Percentiles rank a stretch among this genome's conserved stretches.
Evolutionary conservation across 805 yeast species (phyloP).

Genomic region (Pichia paraexigua): DNA sequence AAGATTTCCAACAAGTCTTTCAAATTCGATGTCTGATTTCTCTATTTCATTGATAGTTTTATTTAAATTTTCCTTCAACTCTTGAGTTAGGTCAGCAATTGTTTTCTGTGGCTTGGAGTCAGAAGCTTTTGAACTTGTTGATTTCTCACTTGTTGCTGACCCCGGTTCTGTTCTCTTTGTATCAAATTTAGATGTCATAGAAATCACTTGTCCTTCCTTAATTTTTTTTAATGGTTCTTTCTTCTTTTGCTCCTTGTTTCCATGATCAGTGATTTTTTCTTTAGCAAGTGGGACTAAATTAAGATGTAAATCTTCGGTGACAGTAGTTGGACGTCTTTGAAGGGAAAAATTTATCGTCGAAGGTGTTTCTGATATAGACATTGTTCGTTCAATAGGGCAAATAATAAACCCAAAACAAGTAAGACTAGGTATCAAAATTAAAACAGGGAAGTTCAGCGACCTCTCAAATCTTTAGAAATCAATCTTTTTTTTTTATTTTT

Average conservation of each 20-base stretch:
- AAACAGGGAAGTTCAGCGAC: background rate
- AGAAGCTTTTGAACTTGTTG: background rate
- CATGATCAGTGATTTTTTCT: background rate
- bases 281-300: background rate
- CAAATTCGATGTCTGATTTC: constrained; percentile 18
- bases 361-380: background rate
- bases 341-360: background rate
- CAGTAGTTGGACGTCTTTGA: constrained; percentile 1
- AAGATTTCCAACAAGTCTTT: constrained; percentile 13
- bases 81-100: constrained; percentile 20
- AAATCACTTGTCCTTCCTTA: background rate
- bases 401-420: background rate
- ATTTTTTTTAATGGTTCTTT: background rate
- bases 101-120: constrained; percentile 5
- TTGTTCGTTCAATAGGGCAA: background rate
- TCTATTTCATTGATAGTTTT: constrained; percentile 16
- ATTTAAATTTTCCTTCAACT: constrained; percentile 17
- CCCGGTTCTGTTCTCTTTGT: background rate
- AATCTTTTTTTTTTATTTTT: background rate
- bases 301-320: constrained; percentile 5
- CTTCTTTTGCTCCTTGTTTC: background rate
- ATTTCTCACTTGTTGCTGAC: background rate
- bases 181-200: background rate
- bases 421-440: background rate
- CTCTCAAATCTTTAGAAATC: background rate